Percentiles rank a stretch among this genome's conserved stretches.
Conservation (phyloP, 164 flowering plant genomes). For the Amborella trichopoda region DNA sequence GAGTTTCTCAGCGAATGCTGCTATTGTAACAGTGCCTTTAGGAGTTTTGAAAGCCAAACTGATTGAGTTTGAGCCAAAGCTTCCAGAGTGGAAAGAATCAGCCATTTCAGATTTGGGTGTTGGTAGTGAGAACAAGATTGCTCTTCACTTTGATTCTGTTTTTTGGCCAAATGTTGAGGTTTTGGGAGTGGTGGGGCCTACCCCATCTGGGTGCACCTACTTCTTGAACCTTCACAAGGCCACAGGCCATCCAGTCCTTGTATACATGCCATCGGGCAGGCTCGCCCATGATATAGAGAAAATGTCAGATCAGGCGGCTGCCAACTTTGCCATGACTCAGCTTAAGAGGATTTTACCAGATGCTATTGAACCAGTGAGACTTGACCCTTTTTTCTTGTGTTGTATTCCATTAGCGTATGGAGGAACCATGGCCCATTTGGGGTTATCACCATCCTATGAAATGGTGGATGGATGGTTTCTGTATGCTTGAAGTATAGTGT, state of each 20-base stretch:
- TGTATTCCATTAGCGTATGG: background rate
- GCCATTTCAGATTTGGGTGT: conserved; percentile 82
- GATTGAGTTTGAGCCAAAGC: conserved; percentile 66
- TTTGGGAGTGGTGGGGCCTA: conserved; percentile 64
- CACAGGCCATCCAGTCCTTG: conserved; percentile 80
- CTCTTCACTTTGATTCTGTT: conserved; percentile 49
- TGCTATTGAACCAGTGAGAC: conserved; percentile 70
- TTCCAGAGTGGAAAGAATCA: conserved; percentile 70
- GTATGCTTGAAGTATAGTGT: too few species aligned
- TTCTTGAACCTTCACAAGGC: conserved; percentile 96
- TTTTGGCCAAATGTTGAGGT: conserved; percentile 92
- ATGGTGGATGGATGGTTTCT: too few species aligned
- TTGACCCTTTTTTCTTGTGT: background rate
- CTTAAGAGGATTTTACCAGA: conserved; percentile 76
- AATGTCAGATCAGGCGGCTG: conserved; percentile 58
- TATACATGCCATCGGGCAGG: conserved; percentile 89
- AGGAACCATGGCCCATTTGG: too few species aligned
- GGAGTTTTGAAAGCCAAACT: conserved; percentile 76
- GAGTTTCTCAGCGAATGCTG: conserved; percentile 68
- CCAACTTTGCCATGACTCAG: conserved; percentile 61
- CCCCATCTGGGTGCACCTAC: conserved; percentile 79
- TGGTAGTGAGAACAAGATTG: conserved; percentile 88
- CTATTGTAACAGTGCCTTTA: conserved; percentile 70
- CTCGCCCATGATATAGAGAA: conserved; percentile 79
- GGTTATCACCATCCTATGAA: too few species aligned